Conservation (phyloP, 768 basidiomycete species). For the Agaricus blazei region DNA sequence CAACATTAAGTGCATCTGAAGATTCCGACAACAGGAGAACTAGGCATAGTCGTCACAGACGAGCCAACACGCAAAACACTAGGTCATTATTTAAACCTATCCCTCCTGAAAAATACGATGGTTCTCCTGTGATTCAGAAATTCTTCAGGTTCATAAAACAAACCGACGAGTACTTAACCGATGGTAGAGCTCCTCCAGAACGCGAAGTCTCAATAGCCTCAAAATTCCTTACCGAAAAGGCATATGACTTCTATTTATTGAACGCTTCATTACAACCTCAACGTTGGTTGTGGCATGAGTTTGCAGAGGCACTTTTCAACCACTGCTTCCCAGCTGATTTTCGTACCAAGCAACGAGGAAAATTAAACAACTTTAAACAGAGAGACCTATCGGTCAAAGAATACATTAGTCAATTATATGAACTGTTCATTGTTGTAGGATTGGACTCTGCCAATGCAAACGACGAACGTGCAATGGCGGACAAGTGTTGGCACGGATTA, state of each 20-base stretch:
- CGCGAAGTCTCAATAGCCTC: slow-evolving; percentile 18
- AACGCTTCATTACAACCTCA: slow-evolving; percentile 19
- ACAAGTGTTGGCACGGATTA: too few relatives aligned
- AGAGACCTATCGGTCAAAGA: too few relatives aligned
- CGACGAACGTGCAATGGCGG: too few relatives aligned
- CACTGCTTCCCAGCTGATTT: slow-evolving; percentile 28
- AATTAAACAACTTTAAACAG: too few relatives aligned
- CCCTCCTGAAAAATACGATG: slow-evolving; percentile 21
- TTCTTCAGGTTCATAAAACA: slow-evolving; percentile 24
- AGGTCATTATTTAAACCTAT: slow-evolving; percentile 17
- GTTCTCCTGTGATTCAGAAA: slow-evolving; percentile 14
- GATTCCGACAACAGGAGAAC: not conserved
- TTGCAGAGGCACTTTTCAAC: slow-evolving; percentile 26
- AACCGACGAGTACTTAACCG: slow-evolving; percentile 17
- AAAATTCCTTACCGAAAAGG: slow-evolving; percentile 22
- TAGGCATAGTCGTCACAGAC: not conserved
- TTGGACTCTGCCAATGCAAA: too few relatives aligned
- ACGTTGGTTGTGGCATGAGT: slow-evolving; percentile 19
- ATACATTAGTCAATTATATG: too few relatives aligned
- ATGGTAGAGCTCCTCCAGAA: slow-evolving; percentile 12
- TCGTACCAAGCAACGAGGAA: not conserved
- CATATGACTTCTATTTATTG: slow-evolving; percentile 23
- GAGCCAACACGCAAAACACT: not conserved
- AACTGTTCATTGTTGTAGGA: too few relatives aligned
- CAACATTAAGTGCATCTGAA: not conserved